phyloP scores from a whole-genome alignment of 805 yeast genomes.

The Saturnispora bothae region DNA sequence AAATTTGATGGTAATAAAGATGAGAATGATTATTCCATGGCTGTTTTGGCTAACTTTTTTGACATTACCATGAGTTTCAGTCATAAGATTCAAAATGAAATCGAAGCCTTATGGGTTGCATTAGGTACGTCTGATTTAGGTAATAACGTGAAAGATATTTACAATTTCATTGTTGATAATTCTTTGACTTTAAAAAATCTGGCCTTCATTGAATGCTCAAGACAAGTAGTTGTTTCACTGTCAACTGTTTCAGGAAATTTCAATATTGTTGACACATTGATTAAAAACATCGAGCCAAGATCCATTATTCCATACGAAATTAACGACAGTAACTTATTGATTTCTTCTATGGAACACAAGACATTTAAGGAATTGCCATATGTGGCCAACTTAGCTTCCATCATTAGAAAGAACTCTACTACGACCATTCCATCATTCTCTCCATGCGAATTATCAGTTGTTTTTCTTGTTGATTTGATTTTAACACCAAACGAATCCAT shows the following conservation, averaged over 20 bases:
- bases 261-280: slow-evolving; percentile 50
- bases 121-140: slow-evolving; percentile 66
- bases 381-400: slow-evolving; percentile 57
- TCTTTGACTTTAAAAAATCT: slow-evolving; percentile 65
- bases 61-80: slow-evolving; percentile 78
- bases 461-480: slow-evolving; percentile 74
- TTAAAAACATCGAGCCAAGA: slow-evolving; percentile 69
- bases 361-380: slow-evolving; percentile 42
- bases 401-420: slow-evolving; percentile 38
- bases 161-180: slow-evolving; percentile 57
- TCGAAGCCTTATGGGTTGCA: slow-evolving; percentile 93
- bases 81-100: slow-evolving; percentile 68
- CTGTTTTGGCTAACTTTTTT: slow-evolving; percentile 73
- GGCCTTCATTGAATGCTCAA: slow-evolving; percentile 61
- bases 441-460: slow-evolving; percentile 74
- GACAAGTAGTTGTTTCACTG: slow-evolving; percentile 73
- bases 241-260: slow-evolving; percentile 42
- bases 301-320: slow-evolving; percentile 63
- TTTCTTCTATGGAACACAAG: slow-evolving; percentile 11
- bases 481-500: slow-evolving; percentile 56
- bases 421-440: slow-evolving; percentile 59
- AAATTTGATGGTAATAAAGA: slow-evolving; percentile 25
- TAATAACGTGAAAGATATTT: slow-evolving; percentile 53
- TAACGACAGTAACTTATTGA: slow-evolving; percentile 10
- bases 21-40: slow-evolving; percentile 31